Percentiles rank a stretch among this genome's conserved stretches.
phyloP scores from a whole-genome alignment of 2,329 filamentous ascomycete genomes.

The Xylaria sp. region DNA sequence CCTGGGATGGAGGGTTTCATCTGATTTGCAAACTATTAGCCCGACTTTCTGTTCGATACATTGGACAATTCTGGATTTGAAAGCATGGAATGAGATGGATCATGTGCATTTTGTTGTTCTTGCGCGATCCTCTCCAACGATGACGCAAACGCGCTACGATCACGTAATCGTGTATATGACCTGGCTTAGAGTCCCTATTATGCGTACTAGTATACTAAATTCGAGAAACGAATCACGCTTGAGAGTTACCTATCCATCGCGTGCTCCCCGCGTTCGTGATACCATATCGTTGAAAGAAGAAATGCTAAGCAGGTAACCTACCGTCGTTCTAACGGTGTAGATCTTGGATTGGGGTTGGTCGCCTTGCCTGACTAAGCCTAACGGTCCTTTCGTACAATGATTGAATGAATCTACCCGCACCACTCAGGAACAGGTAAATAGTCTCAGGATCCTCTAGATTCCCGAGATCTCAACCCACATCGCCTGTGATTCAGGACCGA shows the following conservation, averaged over 20 bases:
- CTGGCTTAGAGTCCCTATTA: not conserved
- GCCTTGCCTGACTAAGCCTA: not conserved
- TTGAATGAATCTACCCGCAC: not conserved
- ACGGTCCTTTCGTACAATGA: not conserved
- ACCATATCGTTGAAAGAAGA: not conserved
- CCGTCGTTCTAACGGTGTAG: not conserved
- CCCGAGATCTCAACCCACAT: no score
- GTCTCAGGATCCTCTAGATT: no score
- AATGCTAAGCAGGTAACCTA: not conserved
- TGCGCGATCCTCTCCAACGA: constrained; percentile 25
- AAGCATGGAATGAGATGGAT: not conserved
- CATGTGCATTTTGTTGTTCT: not conserved
- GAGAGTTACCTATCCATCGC: not conserved
- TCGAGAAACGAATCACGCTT: not conserved
- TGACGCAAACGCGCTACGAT: constrained; percentile 27
- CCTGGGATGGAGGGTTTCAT: not conserved
- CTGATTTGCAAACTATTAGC: not conserved
- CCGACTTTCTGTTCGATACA: no score
- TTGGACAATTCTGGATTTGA: not conserved
- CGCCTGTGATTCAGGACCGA: no score
- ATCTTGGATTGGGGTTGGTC: not conserved
- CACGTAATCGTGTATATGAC: constrained; percentile 21
- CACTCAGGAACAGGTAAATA: no score
- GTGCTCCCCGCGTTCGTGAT: not conserved
- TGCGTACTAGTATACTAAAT: not conserved